Base-by-base conservation (phyloP, 2,329 filamentous ascomycete genomes). In the Aspergillus uvarum region DNA sequence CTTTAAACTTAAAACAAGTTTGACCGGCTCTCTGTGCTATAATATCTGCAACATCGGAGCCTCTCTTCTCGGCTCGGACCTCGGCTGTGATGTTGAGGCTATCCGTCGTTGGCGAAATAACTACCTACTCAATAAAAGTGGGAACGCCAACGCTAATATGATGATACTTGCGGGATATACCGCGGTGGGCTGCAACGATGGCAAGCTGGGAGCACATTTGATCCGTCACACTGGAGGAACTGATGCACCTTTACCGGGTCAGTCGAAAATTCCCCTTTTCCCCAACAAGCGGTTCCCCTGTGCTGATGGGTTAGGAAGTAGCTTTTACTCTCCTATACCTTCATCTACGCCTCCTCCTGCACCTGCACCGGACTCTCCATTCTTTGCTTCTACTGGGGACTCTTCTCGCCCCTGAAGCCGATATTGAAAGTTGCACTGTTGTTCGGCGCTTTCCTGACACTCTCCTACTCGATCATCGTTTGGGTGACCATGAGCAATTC, bases 351-450 rank as follows among this genome's bases (percentile, higher is more conserved):
- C 22, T 49, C 53, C 42, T 53, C 63, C 29, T 59, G 65, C 3
- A 59, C 65, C 22, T 38, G 62, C 1, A 67, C 62, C 50, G 65
- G 66, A 47, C 16, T 65, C 11, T 68, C 65, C 4, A 66, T 70
- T n/a, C 50, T 69, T 3, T 59, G 63, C 42, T 68, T 69, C 59
- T 70, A 70, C 32, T 59, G 62, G 26, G 62, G 67, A 5, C 62
- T 70, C 24, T 67, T 69, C 19, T 56, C 59, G 14, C 60, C 60
- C 22, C 32, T 65, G 56, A 61, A 59, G 38, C 47, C 59, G 2
- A 47, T 31, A 7, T 31, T 65, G 31, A 58, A 56, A 58, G 42
- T 26, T 26, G 22, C 51, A 2, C 47, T 67, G 2, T 51, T 24
- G 35, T 4, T 62, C 3, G 59, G 58, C 24, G 21, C 65, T 4